Base-by-base conservation (phyloP, 306 rosid genomes). In the Gleditsia sinensis region DNA sequence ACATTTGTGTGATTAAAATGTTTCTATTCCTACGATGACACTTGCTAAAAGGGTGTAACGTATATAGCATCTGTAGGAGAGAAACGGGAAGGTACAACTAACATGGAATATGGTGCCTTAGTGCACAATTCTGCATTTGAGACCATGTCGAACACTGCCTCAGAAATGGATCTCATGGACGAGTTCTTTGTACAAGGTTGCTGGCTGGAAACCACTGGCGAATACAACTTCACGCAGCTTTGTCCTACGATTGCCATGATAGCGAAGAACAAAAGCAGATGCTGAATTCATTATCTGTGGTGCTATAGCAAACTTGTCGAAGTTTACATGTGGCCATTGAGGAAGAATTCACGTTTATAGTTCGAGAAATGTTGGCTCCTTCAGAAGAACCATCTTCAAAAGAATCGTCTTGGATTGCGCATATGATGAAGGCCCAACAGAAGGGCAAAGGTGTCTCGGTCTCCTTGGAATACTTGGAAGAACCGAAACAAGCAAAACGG, bases 381-480 rank as follows among this genome's bases (percentile, higher is more conserved):
- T n/a, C n/a, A n/a, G n/a, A n/a, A n/a, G n/a, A n/a, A n/a, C n/a
- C n/a, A n/a, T n/a, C n/a, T n/a, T n/a, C n/a, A n/a, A n/a, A n/a
- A n/a, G n/a, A n/a, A n/a, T n/a, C n/a, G n/a, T n/a, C n/a, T n/a
- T n/a, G n/a, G n/a, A n/a, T n/a, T n/a, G n/a, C n/a, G n/a, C n/a
- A n/a, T n/a, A n/a, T n/a, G n/a, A n/a, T n/a, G n/a, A n/a, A n/a
- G n/a, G n/a, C n/a, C n/a, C n/a, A n/a, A n/a, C n/a, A n/a, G n/a
- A n/a, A n/a, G n/a, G n/a, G n/a, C n/a, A n/a, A n/a, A n/a, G n/a
- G n/a, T n/a, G n/a, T n/a, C n/a, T n/a, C n/a, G n/a, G n/a, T n/a
- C n/a, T n/a, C n/a, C n/a, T n/a, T n/a, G 78, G 88, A 82, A 27
- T 82, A 84, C 57, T 74, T 69, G 36, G 71, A 69, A 78, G 85